phyloP scores from a whole-genome alignment of 768 basidiomycete species.

The Leucocoprinus birnbaumii region DNA sequence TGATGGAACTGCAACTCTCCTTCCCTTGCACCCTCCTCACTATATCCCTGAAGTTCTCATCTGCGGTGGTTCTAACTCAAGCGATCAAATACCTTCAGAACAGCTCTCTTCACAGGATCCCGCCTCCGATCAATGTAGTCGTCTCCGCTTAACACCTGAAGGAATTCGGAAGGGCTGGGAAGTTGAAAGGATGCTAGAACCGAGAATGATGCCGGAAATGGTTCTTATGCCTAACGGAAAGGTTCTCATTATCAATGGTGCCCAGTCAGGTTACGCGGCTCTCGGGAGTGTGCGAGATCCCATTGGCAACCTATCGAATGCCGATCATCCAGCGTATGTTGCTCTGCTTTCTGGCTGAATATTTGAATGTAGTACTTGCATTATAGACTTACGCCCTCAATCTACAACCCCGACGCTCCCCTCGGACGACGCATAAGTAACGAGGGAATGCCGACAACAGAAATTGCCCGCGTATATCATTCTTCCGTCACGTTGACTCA shows the following conservation, averaged over 20 bases:
- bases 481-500: slow-evolving; percentile 55
- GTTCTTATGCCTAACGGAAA: slow-evolving; percentile 41
- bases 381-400: slow-evolving; percentile 34
- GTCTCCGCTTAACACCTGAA: slow-evolving; percentile 36
- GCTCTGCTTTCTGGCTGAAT: not conserved
- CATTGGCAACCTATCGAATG: slow-evolving; percentile 23
- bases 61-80: slow-evolving; percentile 40
- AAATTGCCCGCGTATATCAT: slow-evolving; percentile 60
- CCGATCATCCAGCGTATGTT: slow-evolving; percentile 28
- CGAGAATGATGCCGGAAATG: slow-evolving; percentile 37
- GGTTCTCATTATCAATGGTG: slow-evolving; percentile 42
- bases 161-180: slow-evolving; percentile 43
- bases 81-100: slow-evolving; percentile 24
- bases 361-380: not conserved
- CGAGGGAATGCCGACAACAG: slow-evolving; percentile 36
- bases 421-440: slow-evolving; percentile 45
- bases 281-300: slow-evolving; percentile 28
- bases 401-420: slow-evolving; percentile 44
- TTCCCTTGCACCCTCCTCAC: slow-evolving; percentile 34
- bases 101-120: slow-evolving; percentile 39
- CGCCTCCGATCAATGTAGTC: slow-evolving; percentile 39
- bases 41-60: slow-evolving; percentile 45
- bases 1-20: slow-evolving; percentile 33
- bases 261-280: slow-evolving; percentile 38
- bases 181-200: slow-evolving; percentile 40